These are phyloP conservation scores for Stylosanthes scabra DNA, from an alignment of 331 rosid species.

Conservation along the genomic window DNA sequence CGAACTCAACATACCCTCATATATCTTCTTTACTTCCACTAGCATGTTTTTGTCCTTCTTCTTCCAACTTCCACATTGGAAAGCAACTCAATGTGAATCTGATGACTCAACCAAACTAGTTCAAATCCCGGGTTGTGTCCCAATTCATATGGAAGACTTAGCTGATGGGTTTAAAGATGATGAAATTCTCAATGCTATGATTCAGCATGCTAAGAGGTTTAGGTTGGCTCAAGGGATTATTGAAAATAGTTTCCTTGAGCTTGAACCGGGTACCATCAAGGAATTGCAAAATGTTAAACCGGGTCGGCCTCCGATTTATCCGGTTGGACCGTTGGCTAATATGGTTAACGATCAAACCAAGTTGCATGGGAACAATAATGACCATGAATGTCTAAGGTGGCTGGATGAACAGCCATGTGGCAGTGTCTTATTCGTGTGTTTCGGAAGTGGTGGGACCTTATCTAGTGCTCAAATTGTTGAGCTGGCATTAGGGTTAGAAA, in stretches of 20 bases:
- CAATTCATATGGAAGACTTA: constrained; percentile 55
- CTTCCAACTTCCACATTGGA: constrained; percentile 50
- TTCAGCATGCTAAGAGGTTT: constrained; percentile 56
- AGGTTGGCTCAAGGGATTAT: constrained; percentile 57
- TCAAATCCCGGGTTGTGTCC: constrained; percentile 62
- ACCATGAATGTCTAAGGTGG: constrained; percentile 58
- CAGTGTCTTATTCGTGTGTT: constrained; percentile 60
- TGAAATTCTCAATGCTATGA: constrained; percentile 58
- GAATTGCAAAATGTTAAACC: constrained; percentile 37
- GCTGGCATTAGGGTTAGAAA: constrained; percentile 68
- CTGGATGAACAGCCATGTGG: constrained; percentile 72
- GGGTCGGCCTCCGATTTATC: constrained; percentile 55
- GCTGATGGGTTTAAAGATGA: constrained; percentile 59
- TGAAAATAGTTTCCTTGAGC: constrained; percentile 58
- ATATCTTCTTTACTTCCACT: constrained; percentile 59
- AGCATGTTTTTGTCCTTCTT: constrained; percentile 54
- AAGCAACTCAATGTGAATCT: constrained; percentile 51
- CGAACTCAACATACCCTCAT: constrained; percentile 51
- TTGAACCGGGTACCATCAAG: constrained; percentile 60
- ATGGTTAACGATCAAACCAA: constrained; percentile 14
- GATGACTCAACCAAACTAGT: constrained; percentile 53
- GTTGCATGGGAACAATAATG: neutral
- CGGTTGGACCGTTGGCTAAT: constrained; percentile 68
- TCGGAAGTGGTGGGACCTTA: constrained; percentile 81
- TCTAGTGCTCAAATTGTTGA: constrained; percentile 52